phyloP scores from a whole-genome alignment of 2,329 filamentous ascomycete genomes.

The Aspergillus sp. region DNA sequence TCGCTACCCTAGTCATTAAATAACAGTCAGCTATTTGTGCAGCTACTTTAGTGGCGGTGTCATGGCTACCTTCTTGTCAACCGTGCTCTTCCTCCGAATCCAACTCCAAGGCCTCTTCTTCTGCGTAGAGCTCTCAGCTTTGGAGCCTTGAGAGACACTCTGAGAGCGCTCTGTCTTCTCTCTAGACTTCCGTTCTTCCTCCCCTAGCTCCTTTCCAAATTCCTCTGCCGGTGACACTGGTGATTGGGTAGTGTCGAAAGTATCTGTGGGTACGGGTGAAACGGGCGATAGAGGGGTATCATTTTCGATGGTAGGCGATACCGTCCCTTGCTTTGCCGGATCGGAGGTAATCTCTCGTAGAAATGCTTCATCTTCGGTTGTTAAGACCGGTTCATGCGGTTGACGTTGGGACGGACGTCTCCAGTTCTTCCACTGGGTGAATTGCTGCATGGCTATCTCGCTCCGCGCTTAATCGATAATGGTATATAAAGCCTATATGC shows the following conservation, averaged over 20 bases:
- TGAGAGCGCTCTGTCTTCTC: slow-evolving; percentile 19
- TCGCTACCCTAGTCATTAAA: slow-evolving; percentile 7
- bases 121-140: slow-evolving; percentile 23
- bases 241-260: slow-evolving; percentile 50
- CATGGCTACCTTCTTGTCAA: slow-evolving; percentile 34
- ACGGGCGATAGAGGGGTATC: slow-evolving; percentile 9
- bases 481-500: background rate
- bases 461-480: background rate
- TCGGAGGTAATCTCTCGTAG: slow-evolving; percentile 54
- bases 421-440: slow-evolving; percentile 46
- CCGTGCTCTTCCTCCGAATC: slow-evolving; percentile 41
- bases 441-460: slow-evolving; percentile 42
- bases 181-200: slow-evolving; percentile 38
- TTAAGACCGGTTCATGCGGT: slow-evolving; percentile 52
- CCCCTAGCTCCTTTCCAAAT: slow-evolving; percentile 35
- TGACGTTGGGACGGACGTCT: slow-evolving; percentile 35
- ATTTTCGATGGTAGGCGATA: slow-evolving; percentile 7
- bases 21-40: background rate
- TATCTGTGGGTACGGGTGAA: slow-evolving; percentile 45
- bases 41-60: background rate
- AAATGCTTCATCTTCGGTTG: slow-evolving; percentile 63
- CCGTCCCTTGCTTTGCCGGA: slow-evolving; percentile 31
- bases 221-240: slow-evolving; percentile 52
- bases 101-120: slow-evolving; percentile 44
- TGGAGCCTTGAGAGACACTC: slow-evolving; percentile 18